Percentiles rank a stretch among this genome's conserved stretches.
Conservation (phyloP, 2,329 filamentous ascomycete genomes). For the Penicillium digitatum region DNA sequence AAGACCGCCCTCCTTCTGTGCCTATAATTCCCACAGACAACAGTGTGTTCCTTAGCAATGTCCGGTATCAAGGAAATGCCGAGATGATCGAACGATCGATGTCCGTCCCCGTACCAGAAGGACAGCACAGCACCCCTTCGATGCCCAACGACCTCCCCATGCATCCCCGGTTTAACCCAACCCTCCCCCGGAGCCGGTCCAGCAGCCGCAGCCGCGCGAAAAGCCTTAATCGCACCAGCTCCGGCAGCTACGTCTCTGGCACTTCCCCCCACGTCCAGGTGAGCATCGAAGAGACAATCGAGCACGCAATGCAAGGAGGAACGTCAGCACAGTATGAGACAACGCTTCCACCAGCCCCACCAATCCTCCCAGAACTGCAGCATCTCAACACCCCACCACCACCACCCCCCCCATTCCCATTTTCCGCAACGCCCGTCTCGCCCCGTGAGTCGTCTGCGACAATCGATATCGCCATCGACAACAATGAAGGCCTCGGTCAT, state of each 20-base stretch:
- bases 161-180: slow-evolving; percentile 41
- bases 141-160: slow-evolving; percentile 36
- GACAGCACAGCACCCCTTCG: slow-evolving; percentile 14
- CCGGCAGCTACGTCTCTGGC: slow-evolving; percentile 26
- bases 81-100: slow-evolving; percentile 39
- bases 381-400: slow-evolving; percentile 56
- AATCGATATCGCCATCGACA: slow-evolving; percentile 42
- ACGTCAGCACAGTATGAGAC: slow-evolving; percentile 15
- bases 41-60: slow-evolving; percentile 34
- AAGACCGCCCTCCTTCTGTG: slow-evolving; percentile 51
- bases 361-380: slow-evolving; percentile 58
- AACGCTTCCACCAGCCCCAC: slow-evolving; percentile 27
- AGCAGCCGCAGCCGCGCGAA: slow-evolving; percentile 36
- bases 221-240: slow-evolving; percentile 29
- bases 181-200: slow-evolving; percentile 40
- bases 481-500: slow-evolving; percentile 37
- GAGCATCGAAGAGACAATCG: slow-evolving; percentile 54
- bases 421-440: slow-evolving; percentile 25
- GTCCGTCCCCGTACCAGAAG: slow-evolving; percentile 37
- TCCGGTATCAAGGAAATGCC: slow-evolving; percentile 38
- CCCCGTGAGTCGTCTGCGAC: slow-evolving; percentile 38
- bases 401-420: slow-evolving; percentile 47
- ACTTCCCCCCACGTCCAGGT: slow-evolving; percentile 42
- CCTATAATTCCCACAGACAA: slow-evolving; percentile 53
- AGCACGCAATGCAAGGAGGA: slow-evolving; percentile 30